Base-by-base conservation (phyloP, 768 basidiomycete species). In the Russula virescens region DNA sequence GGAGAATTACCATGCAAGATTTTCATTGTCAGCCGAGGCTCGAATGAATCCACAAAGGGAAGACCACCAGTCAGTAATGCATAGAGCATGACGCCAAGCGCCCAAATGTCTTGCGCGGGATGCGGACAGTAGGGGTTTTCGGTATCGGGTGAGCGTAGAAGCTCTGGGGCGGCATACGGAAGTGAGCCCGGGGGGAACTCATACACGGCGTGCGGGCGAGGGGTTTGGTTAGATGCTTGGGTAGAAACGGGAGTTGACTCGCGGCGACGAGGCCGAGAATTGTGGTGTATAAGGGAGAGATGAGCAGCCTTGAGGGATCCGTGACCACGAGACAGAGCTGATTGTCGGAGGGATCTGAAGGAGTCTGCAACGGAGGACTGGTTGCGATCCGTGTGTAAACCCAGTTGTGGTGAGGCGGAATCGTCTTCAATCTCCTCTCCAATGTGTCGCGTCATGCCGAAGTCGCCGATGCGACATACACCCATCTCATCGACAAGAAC, bases 61-160 rank as follows among this genome's bases (percentile, higher is more conserved):
- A 98, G 77, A n/a, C 79, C 77, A 3, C 94, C 94, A 0, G 86
- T 86, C 21, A 98, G 80, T 1, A 99, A 78, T 9, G 88, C 85
- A 71, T 94, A 91, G 2, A 99, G 83, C 65, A 97, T 81, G 58
- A 94, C 86, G 0, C 97, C 97, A 2, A 98, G 76, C 0, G 97
- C 94, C 97, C 97, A 99, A 31, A 98, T 86, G 66, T 99, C 97
- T 70, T 94, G 91, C 0, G 90, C 84, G 2, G 94, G 88, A 68
- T 83, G 75, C 0, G 82, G 80, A 48, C 56, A 68, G 48, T 71
- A 73, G 7, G 77, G 68, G 0, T 75, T 69, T 34, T 75, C 70
- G 3, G 73, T 75, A 18, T 75, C 72, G 55, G 81, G 83, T 0
- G 89, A 84, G 4, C 84, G 78, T 2, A 97, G 80, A 3, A 97